These are phyloP conservation scores for Heliocybe sulcata DNA, from an alignment of 1,284 basidiomycete genomes.

Conservation along the genomic window DNA sequence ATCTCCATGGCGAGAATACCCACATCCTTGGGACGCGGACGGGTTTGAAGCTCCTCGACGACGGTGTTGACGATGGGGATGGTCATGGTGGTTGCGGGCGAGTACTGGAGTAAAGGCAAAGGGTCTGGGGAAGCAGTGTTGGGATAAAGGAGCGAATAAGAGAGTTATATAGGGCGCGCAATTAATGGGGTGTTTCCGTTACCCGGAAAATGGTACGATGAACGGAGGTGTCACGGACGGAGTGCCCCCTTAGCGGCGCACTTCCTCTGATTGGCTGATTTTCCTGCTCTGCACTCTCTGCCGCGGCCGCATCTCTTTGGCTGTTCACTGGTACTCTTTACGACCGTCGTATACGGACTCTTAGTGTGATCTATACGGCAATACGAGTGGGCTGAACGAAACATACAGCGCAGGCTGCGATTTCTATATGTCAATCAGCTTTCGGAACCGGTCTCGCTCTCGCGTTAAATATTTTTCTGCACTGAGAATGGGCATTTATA, in stretches of 20 bases:
- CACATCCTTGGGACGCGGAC: constrained; percentile 76
- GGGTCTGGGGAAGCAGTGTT: neutral
- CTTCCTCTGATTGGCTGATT: constrained; percentile 1
- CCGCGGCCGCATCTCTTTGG: neutral
- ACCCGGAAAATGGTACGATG: neutral
- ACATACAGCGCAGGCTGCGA: neutral
- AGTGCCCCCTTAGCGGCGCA: neutral
- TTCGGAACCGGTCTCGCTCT: neutral
- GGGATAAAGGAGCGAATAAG: neutral
- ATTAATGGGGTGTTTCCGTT: neutral
- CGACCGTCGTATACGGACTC: neutral
- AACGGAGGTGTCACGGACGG: neutral
- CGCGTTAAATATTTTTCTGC: neutral
- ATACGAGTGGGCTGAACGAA: too few relatives aligned
- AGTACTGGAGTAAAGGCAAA: neutral
- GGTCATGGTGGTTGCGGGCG: constrained; percentile 17
- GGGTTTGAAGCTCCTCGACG: constrained; percentile 16
- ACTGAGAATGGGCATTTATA: neutral
- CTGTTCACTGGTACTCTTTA: neutral
- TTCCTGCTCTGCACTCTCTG: neutral
- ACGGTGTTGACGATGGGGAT: constrained; percentile 22
- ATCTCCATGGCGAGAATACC: constrained; percentile 90
- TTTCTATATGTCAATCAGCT: neutral
- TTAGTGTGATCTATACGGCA: neutral
- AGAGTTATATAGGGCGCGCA: neutral